phyloP scores from a whole-genome alignment of 2,329 filamentous ascomycete genomes.

The Cladophialophora chaetospira region DNA sequence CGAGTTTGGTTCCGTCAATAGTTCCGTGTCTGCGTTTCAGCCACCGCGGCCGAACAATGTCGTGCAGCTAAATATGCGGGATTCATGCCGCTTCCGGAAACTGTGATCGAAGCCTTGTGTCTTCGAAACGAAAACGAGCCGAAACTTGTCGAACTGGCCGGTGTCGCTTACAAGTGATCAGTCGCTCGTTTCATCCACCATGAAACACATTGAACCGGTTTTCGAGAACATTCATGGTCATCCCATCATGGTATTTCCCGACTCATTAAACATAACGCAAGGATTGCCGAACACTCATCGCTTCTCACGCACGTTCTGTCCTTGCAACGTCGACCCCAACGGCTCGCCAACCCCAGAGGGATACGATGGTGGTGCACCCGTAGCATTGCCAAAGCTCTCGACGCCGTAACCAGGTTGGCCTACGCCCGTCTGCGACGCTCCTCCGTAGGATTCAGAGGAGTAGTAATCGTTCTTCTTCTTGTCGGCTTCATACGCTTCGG shows the following conservation, averaged over 20 bases:
- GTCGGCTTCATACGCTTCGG: constrained; percentile 28
- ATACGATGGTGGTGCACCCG: constrained; percentile 30
- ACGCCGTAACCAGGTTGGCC: constrained; percentile 28
- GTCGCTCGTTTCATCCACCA: constrained; percentile 2
- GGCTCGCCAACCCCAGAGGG: constrained; percentile 34
- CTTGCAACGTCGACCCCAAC: constrained; percentile 33
- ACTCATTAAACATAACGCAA: constrained; percentile 7
- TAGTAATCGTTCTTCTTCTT: constrained; percentile 24
- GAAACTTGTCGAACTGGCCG: constrained; percentile 4
- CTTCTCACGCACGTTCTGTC: constrained; percentile 32
- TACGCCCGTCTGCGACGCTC: constrained; percentile 15
- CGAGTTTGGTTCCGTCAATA: neutral
- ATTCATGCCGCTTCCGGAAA: constrained; percentile 5
- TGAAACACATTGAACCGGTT: neutral
- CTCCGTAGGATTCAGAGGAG: constrained; percentile 19
- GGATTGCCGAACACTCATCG: constrained; percentile 13
- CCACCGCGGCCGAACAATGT: constrained; percentile 3
- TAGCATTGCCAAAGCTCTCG: constrained; percentile 29
- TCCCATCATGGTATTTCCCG: neutral
- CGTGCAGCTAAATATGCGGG: constrained; percentile 9
- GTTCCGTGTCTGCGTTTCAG: constrained; percentile 9
- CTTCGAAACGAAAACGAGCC: neutral
- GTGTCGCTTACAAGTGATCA: neutral
- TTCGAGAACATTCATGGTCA: neutral
- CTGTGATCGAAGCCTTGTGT: neutral